Base-by-base conservation (phyloP, 139 green algal genomes). In the Chlorella sorokiniana region DNA sequence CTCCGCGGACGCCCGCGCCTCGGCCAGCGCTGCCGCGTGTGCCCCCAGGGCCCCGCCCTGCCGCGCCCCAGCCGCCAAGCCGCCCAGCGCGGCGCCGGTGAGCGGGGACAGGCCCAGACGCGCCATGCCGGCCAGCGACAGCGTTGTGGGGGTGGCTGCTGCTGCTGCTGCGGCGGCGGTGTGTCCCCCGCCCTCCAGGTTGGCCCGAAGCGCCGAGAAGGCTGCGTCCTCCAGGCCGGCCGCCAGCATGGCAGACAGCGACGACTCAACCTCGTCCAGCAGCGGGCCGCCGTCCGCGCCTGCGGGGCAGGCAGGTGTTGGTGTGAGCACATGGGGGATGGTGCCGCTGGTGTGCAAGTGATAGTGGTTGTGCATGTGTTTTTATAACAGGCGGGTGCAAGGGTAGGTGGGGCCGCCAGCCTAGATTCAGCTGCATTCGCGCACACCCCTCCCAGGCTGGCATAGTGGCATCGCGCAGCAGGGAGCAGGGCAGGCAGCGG, bases 261-360 rank as follows among this genome's bases (percentile, higher is more conserved):
- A 62, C 31, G 85, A 74, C 80, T 93, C 90, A 44, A 93, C 68
- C 20, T 74, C 81, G 23, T 67, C 38, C 37, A 69, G 42, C 29
- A 91, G 40, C 1, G 91, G 76, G 16, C 72, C 65, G 23, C 70
- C 76, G 18, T 38, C 78, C 0, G 41, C 75, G 16, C 75, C 75
- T 81, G 75, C 59, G 11, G 63, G 31, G n/a, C 63, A 56, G 9
- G 44, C 45, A 37, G 10, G 6, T 27, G 10, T 14, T 27, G 27
- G 4, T 20, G 22, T 25, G 22, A 20, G 37, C 22, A 33, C 11
- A 33, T 22, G 16, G 25, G 9, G 33, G 11, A 44, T 42, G 62
- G 11, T 29, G n/a, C n/a, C n/a, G n/a, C n/a, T n/a, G n/a, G n/a
- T n/a, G n/a, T n/a, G n/a, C n/a, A n/a, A n/a, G n/a, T n/a, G n/a